These are phyloP conservation scores for Eucalyptus sideroxylon DNA, from an alignment of 345 rosid species.

Conservation along the genomic window DNA sequence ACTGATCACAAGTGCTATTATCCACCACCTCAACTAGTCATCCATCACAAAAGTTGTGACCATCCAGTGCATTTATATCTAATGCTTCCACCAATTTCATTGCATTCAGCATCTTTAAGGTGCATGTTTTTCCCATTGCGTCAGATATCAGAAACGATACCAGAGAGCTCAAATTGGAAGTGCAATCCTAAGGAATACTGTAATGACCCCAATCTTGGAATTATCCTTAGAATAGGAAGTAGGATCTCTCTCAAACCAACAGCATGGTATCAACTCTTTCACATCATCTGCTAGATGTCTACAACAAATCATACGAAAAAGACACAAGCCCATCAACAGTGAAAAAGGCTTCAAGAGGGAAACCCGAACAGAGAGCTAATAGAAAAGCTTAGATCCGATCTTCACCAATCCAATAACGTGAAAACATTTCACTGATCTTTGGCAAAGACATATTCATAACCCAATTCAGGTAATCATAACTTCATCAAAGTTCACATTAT, in stretches of 20 bases:
- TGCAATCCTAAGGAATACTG: not conserved
- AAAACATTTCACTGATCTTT: not conserved
- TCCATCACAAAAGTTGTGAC: not conserved
- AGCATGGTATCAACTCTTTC: not conserved
- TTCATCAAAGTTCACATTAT: not conserved
- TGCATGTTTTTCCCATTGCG: not conserved
- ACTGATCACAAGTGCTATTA: not conserved
- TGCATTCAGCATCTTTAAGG: not conserved
- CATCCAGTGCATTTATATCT: not conserved
- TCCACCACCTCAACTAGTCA: not conserved
- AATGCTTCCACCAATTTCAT: not conserved
- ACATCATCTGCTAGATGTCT: not conserved
- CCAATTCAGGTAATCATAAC: not conserved
- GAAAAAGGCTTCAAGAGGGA: not conserved
- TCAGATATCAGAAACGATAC: not conserved
- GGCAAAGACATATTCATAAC: not conserved
- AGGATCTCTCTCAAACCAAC: not conserved
- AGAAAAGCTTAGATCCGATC: not conserved
- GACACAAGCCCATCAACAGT: not conserved
- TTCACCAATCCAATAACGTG: not conserved
- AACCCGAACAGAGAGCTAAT: not conserved
- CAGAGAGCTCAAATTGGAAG: not conserved
- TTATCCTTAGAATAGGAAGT: not conserved
- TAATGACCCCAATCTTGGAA: not conserved
- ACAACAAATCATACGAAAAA: not conserved